Evolutionary conservation across 2,329 filamentous ascomycete species (phyloP), one percentile per base, ranked within the genome.

Genomic region (Exophiala sp.): DNA sequence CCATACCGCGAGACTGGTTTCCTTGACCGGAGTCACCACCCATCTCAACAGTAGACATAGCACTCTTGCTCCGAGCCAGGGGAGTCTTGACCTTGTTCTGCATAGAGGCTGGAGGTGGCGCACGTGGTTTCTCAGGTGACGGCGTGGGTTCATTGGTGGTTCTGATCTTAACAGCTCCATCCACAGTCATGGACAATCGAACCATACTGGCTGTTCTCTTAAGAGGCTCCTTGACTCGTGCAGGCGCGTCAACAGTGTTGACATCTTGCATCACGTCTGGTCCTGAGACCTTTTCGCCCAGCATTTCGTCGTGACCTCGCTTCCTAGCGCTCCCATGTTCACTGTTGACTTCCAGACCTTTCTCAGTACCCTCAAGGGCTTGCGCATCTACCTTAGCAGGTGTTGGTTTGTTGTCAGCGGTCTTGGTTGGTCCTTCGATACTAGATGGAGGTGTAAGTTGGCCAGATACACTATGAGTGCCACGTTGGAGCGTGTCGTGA

Each of bases 91-190:
- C 77, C 75, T 44, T 52, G 40, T 13, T 30, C 34, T 53, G 51
- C 46, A 76, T 74, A 9, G 79, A 68, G 11, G 70, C 70, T 27
- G 77, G 67, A 13, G 66, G 74, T 57, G 64, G 70, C 61, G 71
- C 75, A 58, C 70, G 71, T 60, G 71, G 68, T 60, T 76, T 73
- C 52, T 75, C 79, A 44, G 81, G 83, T 1, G 85, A 87, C 2
- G 86, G 85, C 2, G 84, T 85, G 23, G 77, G 74, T 56, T 84
- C 80, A 55, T 83, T 77, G 47, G 84, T 75, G 13, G 79, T 81
- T 18, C 90, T 80, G 44, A 96, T 76, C 62, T 91, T 85, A n/a
- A 91, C 91, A 64, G 90, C 91, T 58, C 91, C 91, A 63, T 96
- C 88, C 24, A 90, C 77, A 14, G 88, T 93, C 63, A 93, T 81